Evolutionary conservation across 768 basidiomycete species (phyloP).

Genomic region (Mycena filopes): DNA sequence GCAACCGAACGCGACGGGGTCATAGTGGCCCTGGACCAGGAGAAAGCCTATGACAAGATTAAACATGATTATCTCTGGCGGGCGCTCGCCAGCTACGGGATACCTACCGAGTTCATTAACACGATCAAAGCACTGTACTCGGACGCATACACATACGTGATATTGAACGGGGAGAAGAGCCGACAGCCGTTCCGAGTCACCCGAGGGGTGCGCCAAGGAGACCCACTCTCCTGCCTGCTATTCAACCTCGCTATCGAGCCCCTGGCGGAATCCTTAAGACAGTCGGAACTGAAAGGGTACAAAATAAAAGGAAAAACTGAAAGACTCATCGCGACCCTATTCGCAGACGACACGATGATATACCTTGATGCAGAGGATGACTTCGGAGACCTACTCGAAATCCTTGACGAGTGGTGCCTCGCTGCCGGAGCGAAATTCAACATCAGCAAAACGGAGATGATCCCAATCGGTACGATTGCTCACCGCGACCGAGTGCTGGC

Average conservation of each 20-base stretch:
- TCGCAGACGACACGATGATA: not conserved
- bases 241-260: too few species aligned
- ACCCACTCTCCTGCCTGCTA: not conserved
- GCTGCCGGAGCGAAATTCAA: constrained; percentile 32
- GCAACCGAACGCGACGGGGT: too few species aligned
- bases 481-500: constrained; percentile 10
- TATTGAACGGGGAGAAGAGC: not conserved
- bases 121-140: not conserved
- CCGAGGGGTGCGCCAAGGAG: not conserved
- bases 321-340: not conserved
- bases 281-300: not conserved
- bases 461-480: constrained; percentile 34
- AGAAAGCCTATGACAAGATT: too few species aligned
- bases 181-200: not conserved
- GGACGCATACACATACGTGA: not conserved
- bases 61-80: too few species aligned
- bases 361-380: not conserved
- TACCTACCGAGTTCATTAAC: not conserved
- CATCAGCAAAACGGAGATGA: constrained; percentile 33
- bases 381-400: not conserved
- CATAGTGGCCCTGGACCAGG: too few species aligned
- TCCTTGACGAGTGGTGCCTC: constrained; percentile 12
- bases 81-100: not conserved
- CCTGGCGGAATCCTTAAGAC: not conserved
- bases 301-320: not conserved